Evolutionary conservation across 2,329 filamentous ascomycete species (phyloP).

Genomic region (Ascochyta koolunga): DNA sequence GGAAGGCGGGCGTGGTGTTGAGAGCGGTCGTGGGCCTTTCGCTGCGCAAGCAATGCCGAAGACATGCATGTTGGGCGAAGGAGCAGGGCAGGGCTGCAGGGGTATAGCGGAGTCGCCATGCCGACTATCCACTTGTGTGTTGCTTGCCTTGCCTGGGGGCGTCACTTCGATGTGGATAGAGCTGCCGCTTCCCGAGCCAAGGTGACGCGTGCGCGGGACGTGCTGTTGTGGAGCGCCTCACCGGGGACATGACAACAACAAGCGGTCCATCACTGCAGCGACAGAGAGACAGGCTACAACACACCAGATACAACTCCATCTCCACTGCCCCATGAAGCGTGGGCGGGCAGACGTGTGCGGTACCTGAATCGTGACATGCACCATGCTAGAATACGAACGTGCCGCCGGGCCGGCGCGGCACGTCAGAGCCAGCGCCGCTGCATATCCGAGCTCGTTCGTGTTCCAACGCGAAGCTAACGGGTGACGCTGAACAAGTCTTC

Average conservation of each 20-base stretch:
- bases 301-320: background rate
- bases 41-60: background rate
- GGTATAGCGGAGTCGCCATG: slow-evolving; percentile 4
- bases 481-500: background rate
- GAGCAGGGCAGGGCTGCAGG: slow-evolving; percentile 11
- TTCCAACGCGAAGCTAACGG: background rate
- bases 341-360: background rate
- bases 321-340: background rate
- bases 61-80: slow-evolving; percentile 10
- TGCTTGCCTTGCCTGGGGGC: slow-evolving; percentile 10
- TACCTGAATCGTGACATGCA: slow-evolving; percentile 7
- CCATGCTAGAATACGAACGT: slow-evolving; percentile 7
- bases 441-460: slow-evolving; percentile 6
- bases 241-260: background rate
- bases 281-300: background rate
- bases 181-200: slow-evolving; percentile 13
- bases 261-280: background rate
- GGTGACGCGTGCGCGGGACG: slow-evolving; percentile 17
- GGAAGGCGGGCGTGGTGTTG: background rate
- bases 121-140: slow-evolving; percentile 4
- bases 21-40: slow-evolving; percentile 7
- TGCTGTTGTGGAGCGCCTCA: slow-evolving; percentile 5
- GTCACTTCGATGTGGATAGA: slow-evolving; percentile 6
- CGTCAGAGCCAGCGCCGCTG: slow-evolving; percentile 8
- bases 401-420: background rate